Percentiles rank a stretch among this genome's conserved stretches.
Conservation (phyloP, 306 rosid genomes). For the cucumber (Cucumis sativus) region DNA sequence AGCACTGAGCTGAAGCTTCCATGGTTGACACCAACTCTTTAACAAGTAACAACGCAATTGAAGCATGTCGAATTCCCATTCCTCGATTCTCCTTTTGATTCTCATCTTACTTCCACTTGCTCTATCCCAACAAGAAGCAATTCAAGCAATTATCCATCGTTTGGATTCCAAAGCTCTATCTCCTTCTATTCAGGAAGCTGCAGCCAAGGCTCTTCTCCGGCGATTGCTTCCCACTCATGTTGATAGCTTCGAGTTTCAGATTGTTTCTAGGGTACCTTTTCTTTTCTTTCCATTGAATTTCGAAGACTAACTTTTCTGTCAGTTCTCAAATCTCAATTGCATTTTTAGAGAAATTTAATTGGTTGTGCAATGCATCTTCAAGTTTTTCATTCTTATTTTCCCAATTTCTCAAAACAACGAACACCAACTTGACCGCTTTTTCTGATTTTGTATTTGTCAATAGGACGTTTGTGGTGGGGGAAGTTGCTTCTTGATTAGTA, state of each 20-base stretch:
- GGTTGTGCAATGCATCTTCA: neutral
- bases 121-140: conserved; percentile 26
- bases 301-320: neutral
- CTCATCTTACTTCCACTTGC: conserved; percentile 18
- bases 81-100: conserved; percentile 30
- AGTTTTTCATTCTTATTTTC: neutral
- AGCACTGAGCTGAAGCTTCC: neutral
- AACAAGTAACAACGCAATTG: neutral
- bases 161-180: conserved; percentile 48
- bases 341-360: neutral
- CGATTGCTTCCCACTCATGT: conserved; percentile 62
- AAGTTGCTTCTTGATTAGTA: conserved; percentile 62
- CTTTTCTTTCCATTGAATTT: neutral
- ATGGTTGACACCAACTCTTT: neutral
- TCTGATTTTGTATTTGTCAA: neutral
- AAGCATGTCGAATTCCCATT: conserved; percentile 29
- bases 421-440: neutral
- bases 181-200: conserved; percentile 69
- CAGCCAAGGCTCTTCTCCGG: conserved; percentile 44
- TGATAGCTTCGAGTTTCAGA: conserved; percentile 21
- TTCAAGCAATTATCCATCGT: conserved; percentile 46
- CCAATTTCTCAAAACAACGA: neutral
- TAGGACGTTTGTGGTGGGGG: conserved; percentile 76
- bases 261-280: conserved; percentile 44
- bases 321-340: neutral